Percentiles rank a stretch among this genome's conserved stretches.
phyloP scores from a whole-genome alignment of 2,329 filamentous ascomycete genomes.

The Alternaria incomplexa region DNA sequence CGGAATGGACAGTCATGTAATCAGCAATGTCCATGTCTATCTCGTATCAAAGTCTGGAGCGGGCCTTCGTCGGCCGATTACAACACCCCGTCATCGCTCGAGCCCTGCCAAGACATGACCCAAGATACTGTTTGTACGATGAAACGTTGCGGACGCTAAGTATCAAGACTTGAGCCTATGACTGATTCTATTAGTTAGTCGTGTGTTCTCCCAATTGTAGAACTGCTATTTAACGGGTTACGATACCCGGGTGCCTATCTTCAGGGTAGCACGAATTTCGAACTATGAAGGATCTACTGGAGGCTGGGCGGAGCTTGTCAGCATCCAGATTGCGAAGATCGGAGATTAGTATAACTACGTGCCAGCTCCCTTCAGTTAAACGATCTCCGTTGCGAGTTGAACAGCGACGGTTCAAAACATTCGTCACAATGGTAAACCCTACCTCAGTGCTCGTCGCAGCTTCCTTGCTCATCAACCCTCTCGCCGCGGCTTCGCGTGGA shows the following conservation, averaged over 20 bases:
- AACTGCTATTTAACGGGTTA: neutral
- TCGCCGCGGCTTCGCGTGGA: neutral
- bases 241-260: neutral
- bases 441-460: neutral
- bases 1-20: neutral
- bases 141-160: neutral
- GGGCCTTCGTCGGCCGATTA: neutral
- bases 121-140: neutral
- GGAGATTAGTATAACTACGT: neutral
- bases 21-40: neutral
- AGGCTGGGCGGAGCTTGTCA: neutral
- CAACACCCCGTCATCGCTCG: neutral
- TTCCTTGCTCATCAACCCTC: neutral
- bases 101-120: neutral
- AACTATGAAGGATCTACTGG: neutral
- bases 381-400: neutral
- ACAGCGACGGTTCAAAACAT: accelerated
- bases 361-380: no score
- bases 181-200: neutral
- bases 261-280: neutral
- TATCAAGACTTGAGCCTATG: accelerated
- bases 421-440: neutral
- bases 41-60: neutral
- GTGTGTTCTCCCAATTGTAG: neutral
- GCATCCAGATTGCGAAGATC: neutral